phyloP scores from a whole-genome alignment of 1,284 basidiomycete genomes.

The Coriolopsis trogii region DNA sequence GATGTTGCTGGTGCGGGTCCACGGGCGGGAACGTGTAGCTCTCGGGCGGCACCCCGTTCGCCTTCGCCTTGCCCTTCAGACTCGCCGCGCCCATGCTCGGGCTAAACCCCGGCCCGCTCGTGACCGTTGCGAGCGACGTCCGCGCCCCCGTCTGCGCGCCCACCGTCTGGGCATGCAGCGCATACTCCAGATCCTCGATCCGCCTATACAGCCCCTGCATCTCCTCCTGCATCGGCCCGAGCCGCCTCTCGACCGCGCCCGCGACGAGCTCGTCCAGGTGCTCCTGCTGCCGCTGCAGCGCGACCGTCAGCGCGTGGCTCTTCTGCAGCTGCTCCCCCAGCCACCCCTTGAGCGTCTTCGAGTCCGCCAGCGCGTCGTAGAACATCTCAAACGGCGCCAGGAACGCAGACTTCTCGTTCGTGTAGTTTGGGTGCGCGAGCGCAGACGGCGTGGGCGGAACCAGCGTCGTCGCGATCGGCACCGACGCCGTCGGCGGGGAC shows the following conservation, averaged over 20 bases:
- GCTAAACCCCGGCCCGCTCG: slow-evolving; percentile 16
- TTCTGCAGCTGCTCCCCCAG: slow-evolving; percentile 70
- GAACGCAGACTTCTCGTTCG: slow-evolving; percentile 71
- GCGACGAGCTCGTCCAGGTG: slow-evolving; percentile 60
- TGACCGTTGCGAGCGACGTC: slow-evolving; percentile 15
- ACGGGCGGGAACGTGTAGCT: slow-evolving; percentile 27
- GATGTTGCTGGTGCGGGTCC: slow-evolving; percentile 1
- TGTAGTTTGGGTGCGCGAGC: slow-evolving; percentile 54
- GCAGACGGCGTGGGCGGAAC: slow-evolving; percentile 69
- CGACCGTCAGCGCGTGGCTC: slow-evolving; percentile 53
- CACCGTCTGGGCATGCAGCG: slow-evolving; percentile 10
- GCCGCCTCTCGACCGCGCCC: slow-evolving; percentile 56
- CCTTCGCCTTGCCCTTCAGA: slow-evolving; percentile 39
- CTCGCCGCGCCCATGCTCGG: slow-evolving; percentile 23
- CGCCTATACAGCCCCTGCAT: slow-evolving; percentile 54
- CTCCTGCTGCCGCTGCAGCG: slow-evolving; percentile 57
- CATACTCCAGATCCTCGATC: slow-evolving; percentile 39
- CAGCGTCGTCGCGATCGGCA: slow-evolving; percentile 62
- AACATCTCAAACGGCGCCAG: slow-evolving; percentile 77
- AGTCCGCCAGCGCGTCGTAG: slow-evolving; percentile 77
- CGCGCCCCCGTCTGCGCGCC: slow-evolving; percentile 9
- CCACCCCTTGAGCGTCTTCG: slow-evolving; percentile 73
- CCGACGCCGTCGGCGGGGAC: slow-evolving; percentile 55
- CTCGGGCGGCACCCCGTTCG: slow-evolving; percentile 32
- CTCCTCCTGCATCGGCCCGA: slow-evolving; percentile 59